These are phyloP conservation scores for Ascochyta rabiei DNA, from an alignment of 2,329 filamentous ascomycete species.

Conservation along the genomic window DNA sequence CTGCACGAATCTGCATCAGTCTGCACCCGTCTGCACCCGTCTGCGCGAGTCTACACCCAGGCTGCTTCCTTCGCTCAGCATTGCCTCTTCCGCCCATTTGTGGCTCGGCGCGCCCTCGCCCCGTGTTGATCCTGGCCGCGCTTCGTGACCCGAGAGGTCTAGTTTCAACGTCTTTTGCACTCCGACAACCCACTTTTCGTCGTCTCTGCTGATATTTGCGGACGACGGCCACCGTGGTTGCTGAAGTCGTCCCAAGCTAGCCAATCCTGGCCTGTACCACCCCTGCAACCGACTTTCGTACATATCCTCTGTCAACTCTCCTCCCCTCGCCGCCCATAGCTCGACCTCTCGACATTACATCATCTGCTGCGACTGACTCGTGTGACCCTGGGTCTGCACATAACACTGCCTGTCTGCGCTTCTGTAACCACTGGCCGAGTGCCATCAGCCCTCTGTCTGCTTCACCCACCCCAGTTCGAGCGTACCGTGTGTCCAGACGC, in stretches of 20 bases:
- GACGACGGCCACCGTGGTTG: not conserved
- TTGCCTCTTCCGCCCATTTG: conserved; percentile 13
- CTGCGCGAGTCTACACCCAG: not conserved
- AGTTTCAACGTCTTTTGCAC: conserved; percentile 17
- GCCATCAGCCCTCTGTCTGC: conserved; percentile 17
- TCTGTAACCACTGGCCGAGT: conserved; percentile 18
- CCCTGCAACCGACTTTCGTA: conserved; percentile 7
- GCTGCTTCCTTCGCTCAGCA: conserved; percentile 7
- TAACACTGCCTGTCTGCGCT: conserved; percentile 16
- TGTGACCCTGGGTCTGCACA: conserved; percentile 6
- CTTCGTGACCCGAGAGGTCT: conserved; percentile 11
- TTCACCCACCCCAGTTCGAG: conserved; percentile 25
- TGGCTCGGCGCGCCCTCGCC: conserved; percentile 20
- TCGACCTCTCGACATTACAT: conserved; percentile 12
- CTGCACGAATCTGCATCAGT: no score
- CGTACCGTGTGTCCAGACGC: conserved; percentile 21
- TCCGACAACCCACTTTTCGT: conserved; percentile 9
- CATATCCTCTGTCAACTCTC: conserved; percentile 5
- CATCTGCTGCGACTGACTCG: conserved; percentile 15
- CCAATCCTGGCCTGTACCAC: not conserved
- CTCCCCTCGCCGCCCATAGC: not conserved
- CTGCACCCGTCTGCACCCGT: no score
- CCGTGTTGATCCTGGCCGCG: conserved; percentile 12
- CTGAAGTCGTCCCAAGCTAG: not conserved
- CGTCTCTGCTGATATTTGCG: conserved; percentile 13